These are phyloP conservation scores for Amorphotheca resinae DNA, from an alignment of 495 filamentous ascomycete genomes.

Conservation along the genomic window DNA sequence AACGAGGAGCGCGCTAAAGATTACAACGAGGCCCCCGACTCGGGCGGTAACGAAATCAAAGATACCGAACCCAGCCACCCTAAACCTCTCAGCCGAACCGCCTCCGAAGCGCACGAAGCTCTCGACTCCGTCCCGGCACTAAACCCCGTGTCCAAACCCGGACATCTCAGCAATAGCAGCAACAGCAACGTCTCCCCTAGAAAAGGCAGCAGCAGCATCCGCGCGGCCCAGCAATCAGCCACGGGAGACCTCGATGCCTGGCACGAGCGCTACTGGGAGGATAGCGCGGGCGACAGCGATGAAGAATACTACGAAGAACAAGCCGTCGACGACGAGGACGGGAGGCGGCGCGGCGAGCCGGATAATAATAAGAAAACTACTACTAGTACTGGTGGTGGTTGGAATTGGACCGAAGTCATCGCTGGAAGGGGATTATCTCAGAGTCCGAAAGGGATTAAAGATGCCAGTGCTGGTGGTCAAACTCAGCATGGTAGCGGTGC, in stretches of 20 bases:
- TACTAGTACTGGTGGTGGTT: conserved; percentile 21
- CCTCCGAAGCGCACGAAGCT: conserved; percentile 28
- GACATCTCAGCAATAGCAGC: conserved; percentile 10
- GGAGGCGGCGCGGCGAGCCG: neutral
- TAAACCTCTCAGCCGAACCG: conserved; percentile 14
- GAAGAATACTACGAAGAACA: conserved; percentile 9
- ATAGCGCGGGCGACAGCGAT: conserved; percentile 38
- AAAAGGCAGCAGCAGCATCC: neutral
- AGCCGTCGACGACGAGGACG: neutral
- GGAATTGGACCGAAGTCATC: conserved; percentile 48
- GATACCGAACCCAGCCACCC: conserved; percentile 1
- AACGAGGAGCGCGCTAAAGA: conserved; percentile 30
- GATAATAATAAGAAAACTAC: neutral
- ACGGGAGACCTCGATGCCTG: conserved; percentile 31
- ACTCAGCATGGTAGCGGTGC: too few species aligned
- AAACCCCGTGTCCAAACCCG: conserved; percentile 8
- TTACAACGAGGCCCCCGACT: conserved; percentile 23
- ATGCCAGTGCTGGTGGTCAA: too few species aligned
- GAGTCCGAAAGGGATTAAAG: conserved; percentile 16
- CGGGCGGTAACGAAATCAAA: conserved; percentile 28
- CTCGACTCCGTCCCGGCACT: conserved; percentile 27
- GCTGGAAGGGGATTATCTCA: conserved; percentile 27
- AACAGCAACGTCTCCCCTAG: too few species aligned
- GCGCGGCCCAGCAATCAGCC: neutral
- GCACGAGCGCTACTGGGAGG: conserved; percentile 41